These are phyloP conservation scores for Candida boleticola DNA, from an alignment of 805 yeast genomes.

Conservation along the genomic window DNA sequence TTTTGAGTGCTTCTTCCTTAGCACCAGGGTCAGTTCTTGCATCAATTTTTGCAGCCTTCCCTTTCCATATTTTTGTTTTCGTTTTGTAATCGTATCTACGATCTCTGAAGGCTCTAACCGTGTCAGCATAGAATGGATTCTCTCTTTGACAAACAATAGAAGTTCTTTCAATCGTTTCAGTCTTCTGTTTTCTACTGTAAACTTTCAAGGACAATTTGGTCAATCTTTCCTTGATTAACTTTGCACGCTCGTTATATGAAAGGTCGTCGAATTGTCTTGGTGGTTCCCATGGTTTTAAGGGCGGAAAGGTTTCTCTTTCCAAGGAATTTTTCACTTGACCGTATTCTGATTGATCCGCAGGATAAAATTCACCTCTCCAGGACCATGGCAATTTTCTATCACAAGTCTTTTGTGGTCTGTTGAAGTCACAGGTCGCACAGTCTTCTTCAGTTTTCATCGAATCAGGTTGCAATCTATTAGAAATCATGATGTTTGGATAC, in stretches of 20 bases:
- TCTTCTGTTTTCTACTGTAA: conserved; percentile 74
- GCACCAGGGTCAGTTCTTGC: conserved; percentile 53
- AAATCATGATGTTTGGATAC: conserved; percentile 99
- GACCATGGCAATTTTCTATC: conserved; percentile 93
- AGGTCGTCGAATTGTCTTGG: conserved; percentile 72
- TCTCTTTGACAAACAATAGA: conserved; percentile 96
- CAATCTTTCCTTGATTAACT: conserved; percentile 69
- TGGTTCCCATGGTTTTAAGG: conserved; percentile 53
- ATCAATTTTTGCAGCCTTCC: conserved; percentile 57
- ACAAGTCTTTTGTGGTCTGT: conserved; percentile 90
- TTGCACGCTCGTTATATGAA: conserved; percentile 73
- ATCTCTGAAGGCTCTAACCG: conserved; percentile 92
- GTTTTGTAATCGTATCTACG: conserved; percentile 95
- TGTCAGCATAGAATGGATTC: conserved; percentile 93
- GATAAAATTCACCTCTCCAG: conserved; percentile 96
- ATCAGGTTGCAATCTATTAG: conserved; percentile 96
- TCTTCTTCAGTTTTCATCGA: conserved; percentile 93
- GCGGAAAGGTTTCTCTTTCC: conserved; percentile 74
- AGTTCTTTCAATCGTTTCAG: conserved; percentile 84
- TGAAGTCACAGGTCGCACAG: conserved; percentile 97
- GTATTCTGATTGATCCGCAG: conserved; percentile 89
- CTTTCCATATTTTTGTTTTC: conserved; percentile 91
- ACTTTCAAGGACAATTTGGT: conserved; percentile 83
- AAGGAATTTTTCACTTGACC: conserved; percentile 83
- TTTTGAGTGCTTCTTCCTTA: conserved; percentile 87